These are phyloP conservation scores for Mortierella sp. DNA, from an alignment of 371 early-diverging fungal genomes.

Conservation along the genomic window DNA sequence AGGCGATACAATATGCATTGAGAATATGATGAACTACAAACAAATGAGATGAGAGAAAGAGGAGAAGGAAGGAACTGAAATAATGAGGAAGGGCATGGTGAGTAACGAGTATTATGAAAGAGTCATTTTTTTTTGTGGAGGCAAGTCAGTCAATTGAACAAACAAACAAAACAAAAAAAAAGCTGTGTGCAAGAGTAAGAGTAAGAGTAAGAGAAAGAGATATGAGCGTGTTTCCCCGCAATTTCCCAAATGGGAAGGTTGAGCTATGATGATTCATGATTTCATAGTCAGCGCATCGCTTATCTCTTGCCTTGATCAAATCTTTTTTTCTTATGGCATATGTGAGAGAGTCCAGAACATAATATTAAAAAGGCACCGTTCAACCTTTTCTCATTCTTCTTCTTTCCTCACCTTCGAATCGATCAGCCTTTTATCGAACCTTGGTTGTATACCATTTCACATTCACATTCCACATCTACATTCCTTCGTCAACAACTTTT, in stretches of 20 bases:
- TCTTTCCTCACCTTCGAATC: neutral
- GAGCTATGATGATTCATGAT: slow-evolving; percentile 31
- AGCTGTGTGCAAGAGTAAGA: neutral
- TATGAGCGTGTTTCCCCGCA: slow-evolving; percentile 21
- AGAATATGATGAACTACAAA: no score
- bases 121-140: neutral
- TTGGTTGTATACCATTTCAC: neutral
- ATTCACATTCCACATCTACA: neutral
- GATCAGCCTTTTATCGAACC: neutral
- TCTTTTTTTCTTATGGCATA: neutral
- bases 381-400: neutral
- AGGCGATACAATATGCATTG: no score
- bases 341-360: neutral
- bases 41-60: neutral
- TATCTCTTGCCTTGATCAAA: neutral
- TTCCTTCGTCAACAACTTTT: neutral
- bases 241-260: slow-evolving; percentile 18
- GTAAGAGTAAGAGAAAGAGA: neutral
- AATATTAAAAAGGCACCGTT: neutral
- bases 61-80: neutral
- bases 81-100: neutral
- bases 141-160: no score
- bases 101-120: neutral
- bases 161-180: neutral
- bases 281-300: neutral